phyloP scores from a whole-genome alignment of 208 protist genomes.

The Lotmaria passim region DNA sequence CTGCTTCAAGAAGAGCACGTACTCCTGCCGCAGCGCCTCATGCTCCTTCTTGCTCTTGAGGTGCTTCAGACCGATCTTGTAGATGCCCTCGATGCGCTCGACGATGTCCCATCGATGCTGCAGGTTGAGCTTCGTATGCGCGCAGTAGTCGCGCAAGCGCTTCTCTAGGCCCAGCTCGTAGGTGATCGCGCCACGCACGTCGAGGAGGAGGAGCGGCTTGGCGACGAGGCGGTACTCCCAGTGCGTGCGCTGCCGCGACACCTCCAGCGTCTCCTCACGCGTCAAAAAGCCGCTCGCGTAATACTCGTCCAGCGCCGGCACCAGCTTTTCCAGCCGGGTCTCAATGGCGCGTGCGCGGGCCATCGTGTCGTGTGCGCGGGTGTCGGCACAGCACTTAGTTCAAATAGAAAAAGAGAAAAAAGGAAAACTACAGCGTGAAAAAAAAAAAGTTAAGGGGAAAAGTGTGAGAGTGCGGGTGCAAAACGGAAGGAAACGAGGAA shows the following conservation, averaged over 20 bases:
- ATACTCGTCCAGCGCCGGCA: slow-evolving; percentile 86
- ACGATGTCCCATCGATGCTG: slow-evolving; percentile 83
- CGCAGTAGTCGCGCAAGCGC: slow-evolving; percentile 66
- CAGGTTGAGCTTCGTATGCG: slow-evolving; percentile 67
- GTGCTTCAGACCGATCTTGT: slow-evolving; percentile 82
- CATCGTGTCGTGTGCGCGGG: slow-evolving; percentile 48
- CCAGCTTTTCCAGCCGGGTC: slow-evolving; percentile 86
- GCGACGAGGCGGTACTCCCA: slow-evolving; percentile 90
- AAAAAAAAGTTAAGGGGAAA: slow-evolving; percentile 11
- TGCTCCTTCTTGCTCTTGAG: slow-evolving; percentile 56
- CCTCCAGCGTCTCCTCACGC: slow-evolving; percentile 61
- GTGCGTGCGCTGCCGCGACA: slow-evolving; percentile 77
- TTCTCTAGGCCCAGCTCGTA: slow-evolving; percentile 84
- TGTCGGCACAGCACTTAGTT: no score
- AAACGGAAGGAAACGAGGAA: background rate
- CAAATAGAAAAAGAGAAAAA: no score
- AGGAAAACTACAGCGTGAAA: background rate
- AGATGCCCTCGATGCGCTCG: slow-evolving; percentile 84
- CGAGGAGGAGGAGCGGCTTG: slow-evolving; percentile 84
- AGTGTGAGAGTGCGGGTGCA: background rate
- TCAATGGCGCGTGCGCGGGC: slow-evolving; percentile 85
- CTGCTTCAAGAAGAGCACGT: slow-evolving; percentile 65
- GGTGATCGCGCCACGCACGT: slow-evolving; percentile 74
- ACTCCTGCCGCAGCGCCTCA: slow-evolving; percentile 66
- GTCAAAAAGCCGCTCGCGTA: slow-evolving; percentile 85